These are phyloP conservation scores for Lactifluus piperatus DNA, from an alignment of 768 basidiomycete species.

Conservation along the genomic window DNA sequence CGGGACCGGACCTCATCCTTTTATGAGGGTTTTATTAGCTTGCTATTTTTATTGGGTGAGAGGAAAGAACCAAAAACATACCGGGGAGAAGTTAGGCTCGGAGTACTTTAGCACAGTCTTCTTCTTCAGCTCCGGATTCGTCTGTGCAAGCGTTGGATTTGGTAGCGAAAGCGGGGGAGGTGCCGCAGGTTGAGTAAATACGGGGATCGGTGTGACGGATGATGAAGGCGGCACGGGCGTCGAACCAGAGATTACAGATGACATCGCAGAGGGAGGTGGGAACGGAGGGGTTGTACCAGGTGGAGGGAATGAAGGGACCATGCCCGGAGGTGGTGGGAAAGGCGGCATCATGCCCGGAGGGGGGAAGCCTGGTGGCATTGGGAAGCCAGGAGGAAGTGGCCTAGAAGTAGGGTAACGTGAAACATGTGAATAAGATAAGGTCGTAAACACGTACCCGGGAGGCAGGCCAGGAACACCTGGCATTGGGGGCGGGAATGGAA, in stretches of 20 bases:
- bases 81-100: slow-evolving; percentile 74
- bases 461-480: slow-evolving; percentile 30
- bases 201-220: slow-evolving; percentile 23
- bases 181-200: slow-evolving; percentile 11
- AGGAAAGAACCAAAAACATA: slow-evolving; percentile 30
- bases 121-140: slow-evolving; percentile 70
- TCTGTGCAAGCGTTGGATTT: slow-evolving; percentile 49
- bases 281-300: slow-evolving; percentile 27
- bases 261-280: slow-evolving; percentile 22
- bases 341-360: slow-evolving; percentile 26
- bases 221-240: slow-evolving; percentile 24
- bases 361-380: slow-evolving; percentile 27
- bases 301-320: slow-evolving; percentile 21
- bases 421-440: slow-evolving; percentile 30
- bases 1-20: slow-evolving; percentile 76
- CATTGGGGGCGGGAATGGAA: slow-evolving; percentile 29
- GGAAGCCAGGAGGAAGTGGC: slow-evolving; percentile 28
- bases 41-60: neutral
- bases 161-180: slow-evolving; percentile 39
- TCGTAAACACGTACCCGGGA: slow-evolving; percentile 31
- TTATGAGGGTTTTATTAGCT: neutral
- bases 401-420: slow-evolving; percentile 25
- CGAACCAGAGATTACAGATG: slow-evolving; percentile 25
- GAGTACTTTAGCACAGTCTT: slow-evolving; percentile 61
- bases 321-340: slow-evolving; percentile 20